These are phyloP conservation scores for Cyberlindnera euphorbiiphila DNA, from an alignment of 805 yeast species.

Conservation along the genomic window DNA sequence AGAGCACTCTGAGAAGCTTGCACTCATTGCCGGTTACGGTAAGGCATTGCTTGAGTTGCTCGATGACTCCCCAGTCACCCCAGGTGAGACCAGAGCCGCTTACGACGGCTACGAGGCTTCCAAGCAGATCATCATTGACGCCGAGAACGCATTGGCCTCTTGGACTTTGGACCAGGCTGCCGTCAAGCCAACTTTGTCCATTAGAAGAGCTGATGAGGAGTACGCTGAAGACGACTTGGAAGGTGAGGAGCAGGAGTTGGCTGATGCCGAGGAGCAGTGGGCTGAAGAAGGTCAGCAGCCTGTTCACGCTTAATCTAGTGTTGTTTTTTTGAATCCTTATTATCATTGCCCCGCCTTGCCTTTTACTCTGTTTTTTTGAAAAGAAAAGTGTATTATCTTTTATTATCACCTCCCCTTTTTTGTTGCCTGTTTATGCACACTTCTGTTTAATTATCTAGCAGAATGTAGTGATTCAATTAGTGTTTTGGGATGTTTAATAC, in stretches of 20 bases:
- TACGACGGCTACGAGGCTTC: conserved; percentile 88
- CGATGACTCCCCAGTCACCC: conserved; percentile 83
- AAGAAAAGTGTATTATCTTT: conserved; percentile 5
- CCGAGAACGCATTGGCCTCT: conserved; percentile 75
- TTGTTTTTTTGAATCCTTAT: background rate
- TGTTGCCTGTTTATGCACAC: background rate
- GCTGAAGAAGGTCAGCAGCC: conserved; percentile 36
- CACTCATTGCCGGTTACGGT: conserved; percentile 86
- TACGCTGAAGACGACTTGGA: conserved; percentile 46
- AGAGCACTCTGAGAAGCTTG: conserved; percentile 82
- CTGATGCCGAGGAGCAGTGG: conserved; percentile 53
- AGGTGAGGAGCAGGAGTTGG: conserved; percentile 44
- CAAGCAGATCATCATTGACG: conserved; percentile 81
- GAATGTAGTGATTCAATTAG: conserved; percentile 1
- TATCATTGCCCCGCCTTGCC: conserved; percentile 2
- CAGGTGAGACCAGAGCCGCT: conserved; percentile 89
- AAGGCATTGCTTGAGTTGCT: conserved; percentile 78
- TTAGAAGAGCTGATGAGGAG: conserved; percentile 55
- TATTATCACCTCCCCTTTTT: background rate
- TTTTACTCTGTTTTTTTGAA: background rate
- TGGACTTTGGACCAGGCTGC: conserved; percentile 85
- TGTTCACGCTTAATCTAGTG: conserved; percentile 21
- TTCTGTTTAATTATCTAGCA: too few relatives aligned
- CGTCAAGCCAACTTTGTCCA: conserved; percentile 75
- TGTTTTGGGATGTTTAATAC: conserved; percentile 19